These are phyloP conservation scores for Manihot esculenta DNA, from an alignment of 441 rosid genomes.

Conservation along the genomic window DNA sequence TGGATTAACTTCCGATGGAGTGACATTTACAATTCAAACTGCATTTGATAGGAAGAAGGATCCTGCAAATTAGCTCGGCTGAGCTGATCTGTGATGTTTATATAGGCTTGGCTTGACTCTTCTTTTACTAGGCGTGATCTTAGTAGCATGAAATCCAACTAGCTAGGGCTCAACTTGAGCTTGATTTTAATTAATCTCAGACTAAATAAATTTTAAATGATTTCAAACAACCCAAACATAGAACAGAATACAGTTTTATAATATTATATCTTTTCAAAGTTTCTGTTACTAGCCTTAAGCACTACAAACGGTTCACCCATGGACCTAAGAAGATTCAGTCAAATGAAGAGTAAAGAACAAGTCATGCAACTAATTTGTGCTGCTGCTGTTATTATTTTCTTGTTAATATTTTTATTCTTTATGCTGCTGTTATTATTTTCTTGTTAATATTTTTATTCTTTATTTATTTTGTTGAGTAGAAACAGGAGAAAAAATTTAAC, in stretches of 20 bases:
- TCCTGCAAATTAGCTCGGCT: not conserved
- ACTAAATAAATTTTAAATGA: not conserved
- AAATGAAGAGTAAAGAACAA: no score
- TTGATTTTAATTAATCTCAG: not conserved
- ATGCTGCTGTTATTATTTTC: no score
- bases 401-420: no score
- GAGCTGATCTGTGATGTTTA: not conserved
- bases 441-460: no score
- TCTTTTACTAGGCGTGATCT: not conserved
- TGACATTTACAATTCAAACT: not conserved
- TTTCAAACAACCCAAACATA: not conserved
- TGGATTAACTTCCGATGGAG: not conserved
- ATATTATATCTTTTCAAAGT: not conserved
- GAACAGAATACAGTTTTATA: not conserved
- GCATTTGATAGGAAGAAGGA: not conserved
- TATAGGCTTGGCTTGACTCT: not conserved
- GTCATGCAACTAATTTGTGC: no score
- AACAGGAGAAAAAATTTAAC: no score
- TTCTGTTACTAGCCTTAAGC: no score
- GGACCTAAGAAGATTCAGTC: no score
- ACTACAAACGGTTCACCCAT: no score
- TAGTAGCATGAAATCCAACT: not conserved
- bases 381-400: no score
- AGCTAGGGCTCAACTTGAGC: not conserved
- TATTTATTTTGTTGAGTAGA: no score